These are phyloP conservation scores for Candida maris DNA, from an alignment of 805 yeast genomes.

Conservation along the genomic window DNA sequence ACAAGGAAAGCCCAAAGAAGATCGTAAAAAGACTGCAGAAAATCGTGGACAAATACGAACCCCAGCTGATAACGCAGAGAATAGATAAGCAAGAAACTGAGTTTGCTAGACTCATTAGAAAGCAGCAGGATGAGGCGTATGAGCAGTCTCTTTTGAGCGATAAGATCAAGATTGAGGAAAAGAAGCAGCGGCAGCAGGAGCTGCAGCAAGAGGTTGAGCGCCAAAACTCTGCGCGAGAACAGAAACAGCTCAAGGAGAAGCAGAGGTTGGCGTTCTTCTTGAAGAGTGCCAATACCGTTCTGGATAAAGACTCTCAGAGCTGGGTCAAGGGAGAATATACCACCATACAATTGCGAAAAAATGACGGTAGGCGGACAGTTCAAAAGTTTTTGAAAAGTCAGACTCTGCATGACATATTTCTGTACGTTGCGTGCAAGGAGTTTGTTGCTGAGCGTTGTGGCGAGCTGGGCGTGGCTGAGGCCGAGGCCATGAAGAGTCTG, in stretches of 20 bases:
- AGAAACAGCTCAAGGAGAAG: slow-evolving; percentile 10
- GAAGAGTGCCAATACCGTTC: slow-evolving; percentile 8
- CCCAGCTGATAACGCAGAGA: slow-evolving; percentile 58
- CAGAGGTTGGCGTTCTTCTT: slow-evolving; percentile 24
- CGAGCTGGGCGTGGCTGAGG: slow-evolving; percentile 10
- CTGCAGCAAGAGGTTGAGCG: slow-evolving; percentile 16
- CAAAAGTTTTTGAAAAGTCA: slow-evolving; percentile 39
- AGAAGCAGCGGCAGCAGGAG: slow-evolving; percentile 28
- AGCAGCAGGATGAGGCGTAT: slow-evolving; percentile 67
- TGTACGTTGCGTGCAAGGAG: slow-evolving; percentile 44
- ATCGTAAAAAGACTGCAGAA: slow-evolving; percentile 35
- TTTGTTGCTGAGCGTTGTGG: slow-evolving; percentile 12
- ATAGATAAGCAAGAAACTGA: slow-evolving; percentile 58
- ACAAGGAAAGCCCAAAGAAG: slow-evolving; percentile 21
- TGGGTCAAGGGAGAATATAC: slow-evolving; percentile 32
- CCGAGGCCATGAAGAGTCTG: slow-evolving; percentile 12
- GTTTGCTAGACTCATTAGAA: slow-evolving; percentile 52
- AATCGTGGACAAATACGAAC: slow-evolving; percentile 52
- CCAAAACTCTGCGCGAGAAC: slow-evolving; percentile 14
- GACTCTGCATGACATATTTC: slow-evolving; percentile 45
- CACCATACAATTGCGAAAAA: slow-evolving; percentile 51
- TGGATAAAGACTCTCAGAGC: slow-evolving; percentile 5
- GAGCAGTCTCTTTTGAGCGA: slow-evolving; percentile 58
- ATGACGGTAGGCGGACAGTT: slow-evolving; percentile 48
- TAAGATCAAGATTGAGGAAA: slow-evolving; percentile 47